Evolutionary conservation across 73 alveolate genomes (phyloP).

Genomic region (Blepharisma japonicum): DNA sequence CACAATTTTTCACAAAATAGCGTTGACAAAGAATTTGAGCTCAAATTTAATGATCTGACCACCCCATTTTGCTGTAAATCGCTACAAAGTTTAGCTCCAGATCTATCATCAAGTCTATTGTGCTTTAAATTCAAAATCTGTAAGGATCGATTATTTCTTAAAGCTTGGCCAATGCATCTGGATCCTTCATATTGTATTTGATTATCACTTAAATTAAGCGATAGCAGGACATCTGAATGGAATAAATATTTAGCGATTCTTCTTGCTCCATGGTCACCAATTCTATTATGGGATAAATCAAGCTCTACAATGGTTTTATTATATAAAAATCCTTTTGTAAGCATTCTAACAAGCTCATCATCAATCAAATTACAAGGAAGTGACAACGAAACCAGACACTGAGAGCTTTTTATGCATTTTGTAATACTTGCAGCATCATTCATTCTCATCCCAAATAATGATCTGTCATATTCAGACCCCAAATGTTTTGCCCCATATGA

Average conservation of each 20-base stretch:
- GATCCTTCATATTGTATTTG: slow-evolving; percentile 82
- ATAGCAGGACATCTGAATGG: slow-evolving; percentile 58
- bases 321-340: slow-evolving; percentile 45
- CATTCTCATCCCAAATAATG: slow-evolving; percentile 79
- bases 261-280: slow-evolving; percentile 75
- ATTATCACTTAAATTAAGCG: slow-evolving; percentile 69
- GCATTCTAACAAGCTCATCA: slow-evolving; percentile 46
- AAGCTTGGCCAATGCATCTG: slow-evolving; percentile 71
- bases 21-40: slow-evolving; percentile 57
- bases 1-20: slow-evolving; percentile 46
- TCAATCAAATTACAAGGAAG: slow-evolving; percentile 55
- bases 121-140: slow-evolving; percentile 56
- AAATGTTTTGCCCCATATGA: slow-evolving; percentile 76
- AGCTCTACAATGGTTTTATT: slow-evolving; percentile 63
- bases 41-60: slow-evolving; percentile 51
- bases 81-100: slow-evolving; percentile 69
- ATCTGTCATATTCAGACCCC: slow-evolving; percentile 71
- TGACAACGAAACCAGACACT: slow-evolving; percentile 27
- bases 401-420: slow-evolving; percentile 34
- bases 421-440: slow-evolving; percentile 57
- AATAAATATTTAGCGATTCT: slow-evolving; percentile 71
- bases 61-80: slow-evolving; percentile 60
- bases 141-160: slow-evolving; percentile 64
- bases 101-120: slow-evolving; percentile 77
- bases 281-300: slow-evolving; percentile 76